Evolutionary conservation across 2,329 filamentous ascomycete species (phyloP), one percentile per base, ranked within the genome.

Genomic region (Massarina eburnea): DNA sequence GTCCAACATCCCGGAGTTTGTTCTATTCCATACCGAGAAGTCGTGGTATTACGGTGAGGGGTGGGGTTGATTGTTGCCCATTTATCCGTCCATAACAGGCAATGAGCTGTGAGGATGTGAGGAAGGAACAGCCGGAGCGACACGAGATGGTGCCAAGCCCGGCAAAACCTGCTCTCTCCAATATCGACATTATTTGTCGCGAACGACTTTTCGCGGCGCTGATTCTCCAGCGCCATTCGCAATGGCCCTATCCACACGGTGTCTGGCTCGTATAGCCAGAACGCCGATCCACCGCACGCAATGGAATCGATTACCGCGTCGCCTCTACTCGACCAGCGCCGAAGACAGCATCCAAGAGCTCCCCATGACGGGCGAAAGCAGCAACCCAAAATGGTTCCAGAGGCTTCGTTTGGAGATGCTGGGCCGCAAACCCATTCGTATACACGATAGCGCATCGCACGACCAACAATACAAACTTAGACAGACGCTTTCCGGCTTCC

Each of bases 401-500:
- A 38, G 49, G 26, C 43, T 66, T 41, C 62, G 62, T 48, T 39
- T 43, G 22, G 51, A 62, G 39, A 71, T 84, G 63, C 76, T 73
- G 32, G 61, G 71, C 29, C 78, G 80, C 49, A 68, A 65, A 39
- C 72, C 80, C 37, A 74, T 75, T 1, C 66, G 76, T 37, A 70
- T 76, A 44, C 76, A 76, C 61, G 81, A 85, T 56, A 77, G 81
- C 58, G 70, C 32, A 14, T 34, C 32, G 3, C 17, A 20, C 5
- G 26, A 15, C 86, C 49, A 77, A 79, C 26, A 80, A 84, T 76
- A 84, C 68, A 81, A 89, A 36, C 79, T 95, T 37, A 76, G 78
- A 53, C 73, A 82, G 8, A 56, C 62, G 2, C 53, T 70, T 2
- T 30, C 30, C 4, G 52, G 55, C 8, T 64, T 62, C 27, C 27